Evolutionary conservation across 176 grass and related monocot species (phyloP).

Genomic region (Thinopyrum elongatum): DNA sequence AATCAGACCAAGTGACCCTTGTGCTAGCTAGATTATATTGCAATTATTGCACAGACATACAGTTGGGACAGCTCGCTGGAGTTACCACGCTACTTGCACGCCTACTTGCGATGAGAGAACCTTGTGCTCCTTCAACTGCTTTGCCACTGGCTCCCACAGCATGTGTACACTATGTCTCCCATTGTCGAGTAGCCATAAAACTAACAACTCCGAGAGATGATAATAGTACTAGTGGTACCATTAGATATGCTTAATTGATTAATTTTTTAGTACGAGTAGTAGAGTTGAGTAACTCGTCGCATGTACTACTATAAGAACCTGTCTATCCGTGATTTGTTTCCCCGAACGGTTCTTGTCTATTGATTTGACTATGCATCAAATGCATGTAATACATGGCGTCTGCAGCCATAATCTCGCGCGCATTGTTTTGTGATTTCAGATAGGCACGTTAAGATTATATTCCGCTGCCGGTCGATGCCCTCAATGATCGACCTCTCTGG

Average conservation of each 20-base stretch:
- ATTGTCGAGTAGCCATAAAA: too few species aligned
- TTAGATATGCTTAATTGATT: too few species aligned
- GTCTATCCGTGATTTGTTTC: not conserved
- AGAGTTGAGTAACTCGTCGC: not conserved
- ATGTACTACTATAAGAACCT: too few species aligned
- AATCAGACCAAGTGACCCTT: not conserved
- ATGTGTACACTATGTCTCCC: not conserved
- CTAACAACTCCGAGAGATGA: too few species aligned
- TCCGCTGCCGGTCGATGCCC: not conserved
- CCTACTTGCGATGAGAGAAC: slow-evolving; percentile 3
- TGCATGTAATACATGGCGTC: not conserved
- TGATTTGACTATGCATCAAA: not conserved
- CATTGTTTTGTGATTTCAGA: slow-evolving; percentile 7
- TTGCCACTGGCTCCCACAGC: not conserved
- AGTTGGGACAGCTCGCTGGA: slow-evolving; percentile 13
- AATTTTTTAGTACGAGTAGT: too few species aligned
- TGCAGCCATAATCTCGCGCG: not conserved
- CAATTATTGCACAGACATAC: slow-evolving; percentile 10
- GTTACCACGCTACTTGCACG: not conserved
- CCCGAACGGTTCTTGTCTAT: not conserved
- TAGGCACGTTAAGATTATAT: not conserved
- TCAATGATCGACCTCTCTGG: not conserved
- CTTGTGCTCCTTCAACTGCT: slow-evolving; percentile 17
- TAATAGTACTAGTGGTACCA: too few species aligned
- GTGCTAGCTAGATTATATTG: slow-evolving; percentile 11